phyloP scores from a whole-genome alignment of 768 basidiomycete species.

The Lactarius akahatsu region DNA sequence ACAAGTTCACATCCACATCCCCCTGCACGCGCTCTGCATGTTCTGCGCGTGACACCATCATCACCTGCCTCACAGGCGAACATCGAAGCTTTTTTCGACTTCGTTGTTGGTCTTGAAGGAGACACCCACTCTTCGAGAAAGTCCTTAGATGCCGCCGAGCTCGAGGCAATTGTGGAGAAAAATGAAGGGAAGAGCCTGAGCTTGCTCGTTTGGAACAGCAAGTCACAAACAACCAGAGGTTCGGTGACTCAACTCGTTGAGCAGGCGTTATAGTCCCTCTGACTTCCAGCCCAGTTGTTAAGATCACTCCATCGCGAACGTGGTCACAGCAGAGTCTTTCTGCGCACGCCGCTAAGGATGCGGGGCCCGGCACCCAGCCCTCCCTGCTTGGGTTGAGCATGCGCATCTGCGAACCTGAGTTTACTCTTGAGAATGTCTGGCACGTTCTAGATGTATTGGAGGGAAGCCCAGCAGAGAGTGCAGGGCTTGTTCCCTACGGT shows the following conservation, averaged over 20 bases:
- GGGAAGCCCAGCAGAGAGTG: slow-evolving; percentile 94
- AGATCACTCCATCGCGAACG: slow-evolving; percentile 77
- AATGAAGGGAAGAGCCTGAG: slow-evolving; percentile 72
- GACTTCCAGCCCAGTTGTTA: slow-evolving; percentile 57
- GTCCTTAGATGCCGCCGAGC: slow-evolving; percentile 62
- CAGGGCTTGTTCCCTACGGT: slow-evolving; percentile 91
- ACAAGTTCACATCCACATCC: slow-evolving; percentile 44
- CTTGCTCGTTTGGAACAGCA: slow-evolving; percentile 82
- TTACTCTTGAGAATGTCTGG: slow-evolving; percentile 92
- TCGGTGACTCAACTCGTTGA: slow-evolving; percentile 27
- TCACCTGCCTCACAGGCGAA: slow-evolving; percentile 86
- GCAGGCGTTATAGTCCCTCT: background rate
- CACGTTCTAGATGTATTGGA: slow-evolving; percentile 97
- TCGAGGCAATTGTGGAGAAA: slow-evolving; percentile 79
- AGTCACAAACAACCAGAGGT: slow-evolving; percentile 72
- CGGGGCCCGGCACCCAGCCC: slow-evolving; percentile 57
- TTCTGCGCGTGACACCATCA: slow-evolving; percentile 82
- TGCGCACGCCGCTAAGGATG: slow-evolving; percentile 40
- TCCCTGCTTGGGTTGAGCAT: slow-evolving; percentile 93
- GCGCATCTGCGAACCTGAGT: slow-evolving; percentile 88
- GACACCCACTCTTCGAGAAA: slow-evolving; percentile 51
- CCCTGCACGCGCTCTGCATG: slow-evolving; percentile 72
- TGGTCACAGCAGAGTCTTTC: slow-evolving; percentile 63
- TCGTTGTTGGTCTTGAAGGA: slow-evolving; percentile 88
- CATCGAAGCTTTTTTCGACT: slow-evolving; percentile 95